Percentiles rank a stretch among this genome's conserved stretches.
These are phyloP conservation scores for Barnettozyma siamensis DNA, from an alignment of 805 yeast species.

Conservation along the genomic window DNA sequence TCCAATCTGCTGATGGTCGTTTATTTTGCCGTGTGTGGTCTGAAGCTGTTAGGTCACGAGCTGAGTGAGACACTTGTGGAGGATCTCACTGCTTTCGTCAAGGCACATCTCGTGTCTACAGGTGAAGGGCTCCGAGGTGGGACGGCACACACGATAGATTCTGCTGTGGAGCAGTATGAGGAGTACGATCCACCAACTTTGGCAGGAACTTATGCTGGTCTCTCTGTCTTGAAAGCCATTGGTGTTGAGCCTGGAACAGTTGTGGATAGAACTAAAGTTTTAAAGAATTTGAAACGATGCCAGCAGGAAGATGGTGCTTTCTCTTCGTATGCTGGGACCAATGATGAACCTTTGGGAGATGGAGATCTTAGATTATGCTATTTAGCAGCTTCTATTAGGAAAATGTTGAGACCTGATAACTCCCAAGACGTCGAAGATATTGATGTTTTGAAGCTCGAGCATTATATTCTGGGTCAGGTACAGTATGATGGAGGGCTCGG, in stretches of 20 bases:
- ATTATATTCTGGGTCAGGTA: constrained; percentile 32
- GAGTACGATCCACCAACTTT: background rate
- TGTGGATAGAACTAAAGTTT: background rate
- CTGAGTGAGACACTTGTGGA: background rate
- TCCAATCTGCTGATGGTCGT: background rate
- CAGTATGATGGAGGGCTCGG: constrained; percentile 72
- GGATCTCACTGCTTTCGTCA: background rate
- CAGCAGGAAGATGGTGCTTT: background rate
- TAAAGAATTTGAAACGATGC: background rate
- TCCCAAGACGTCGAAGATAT: constrained; percentile 24
- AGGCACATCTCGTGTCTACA: background rate
- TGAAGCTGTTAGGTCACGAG: background rate
- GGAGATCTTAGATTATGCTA: constrained; percentile 69
- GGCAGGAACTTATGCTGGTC: background rate
- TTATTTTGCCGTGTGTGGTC: background rate
- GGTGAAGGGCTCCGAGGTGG: background rate
- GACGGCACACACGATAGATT: background rate
- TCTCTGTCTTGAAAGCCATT: background rate
- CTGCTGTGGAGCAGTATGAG: too few relatives aligned
- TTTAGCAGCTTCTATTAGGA: constrained; percentile 61
- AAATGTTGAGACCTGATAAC: constrained; percentile 11
- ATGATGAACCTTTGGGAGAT: constrained; percentile 43
- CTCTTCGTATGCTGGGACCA: background rate
- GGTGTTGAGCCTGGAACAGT: background rate
- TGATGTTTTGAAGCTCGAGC: constrained; percentile 33